These are phyloP conservation scores for Scedosporium minutisporum DNA, from an alignment of 2,329 filamentous ascomycete species.

Conservation along the genomic window DNA sequence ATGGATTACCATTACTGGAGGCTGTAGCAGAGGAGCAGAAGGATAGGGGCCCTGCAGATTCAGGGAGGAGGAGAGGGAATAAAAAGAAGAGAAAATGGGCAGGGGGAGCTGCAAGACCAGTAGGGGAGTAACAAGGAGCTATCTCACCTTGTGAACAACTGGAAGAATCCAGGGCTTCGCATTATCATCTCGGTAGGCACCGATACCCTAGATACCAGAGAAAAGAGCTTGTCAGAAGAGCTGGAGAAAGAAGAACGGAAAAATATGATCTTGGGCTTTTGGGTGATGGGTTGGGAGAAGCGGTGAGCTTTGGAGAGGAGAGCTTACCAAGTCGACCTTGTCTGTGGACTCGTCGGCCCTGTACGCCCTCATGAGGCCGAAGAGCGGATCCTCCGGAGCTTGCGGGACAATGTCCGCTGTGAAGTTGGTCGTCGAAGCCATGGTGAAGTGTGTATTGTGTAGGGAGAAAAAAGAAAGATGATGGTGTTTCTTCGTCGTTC, in stretches of 20 bases:
- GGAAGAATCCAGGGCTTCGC: conserved; percentile 96
- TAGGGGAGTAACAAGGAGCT: background rate
- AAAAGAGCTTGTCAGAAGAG: background rate
- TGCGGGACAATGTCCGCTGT: conserved; percentile 69
- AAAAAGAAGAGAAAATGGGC: background rate
- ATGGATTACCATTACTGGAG: background rate
- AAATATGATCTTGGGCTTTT: background rate
- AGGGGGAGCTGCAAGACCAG: background rate
- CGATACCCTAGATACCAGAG: conserved; percentile 50
- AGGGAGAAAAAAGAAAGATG: background rate
- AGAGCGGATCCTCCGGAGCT: conserved; percentile 90
- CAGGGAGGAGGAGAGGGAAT: background rate
- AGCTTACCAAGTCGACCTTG: conserved; percentile 83
- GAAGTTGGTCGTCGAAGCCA: conserved; percentile 44
- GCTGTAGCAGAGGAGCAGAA: no score
- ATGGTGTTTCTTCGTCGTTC: no score
- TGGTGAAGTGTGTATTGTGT: background rate
- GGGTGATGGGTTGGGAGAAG: background rate
- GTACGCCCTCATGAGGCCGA: conserved; percentile 84
- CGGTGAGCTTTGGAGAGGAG: background rate
- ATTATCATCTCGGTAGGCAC: conserved; percentile 88
- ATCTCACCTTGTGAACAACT: conserved; percentile 83
- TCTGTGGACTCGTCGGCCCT: conserved; percentile 64
- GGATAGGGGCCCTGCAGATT: background rate
- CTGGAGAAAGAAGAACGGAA: background rate